Evolutionary conservation across 169 alveolate species (phyloP), one percentile per base, ranked within the genome.

Genomic region (Cryptosporidium xiaoi): DNA sequence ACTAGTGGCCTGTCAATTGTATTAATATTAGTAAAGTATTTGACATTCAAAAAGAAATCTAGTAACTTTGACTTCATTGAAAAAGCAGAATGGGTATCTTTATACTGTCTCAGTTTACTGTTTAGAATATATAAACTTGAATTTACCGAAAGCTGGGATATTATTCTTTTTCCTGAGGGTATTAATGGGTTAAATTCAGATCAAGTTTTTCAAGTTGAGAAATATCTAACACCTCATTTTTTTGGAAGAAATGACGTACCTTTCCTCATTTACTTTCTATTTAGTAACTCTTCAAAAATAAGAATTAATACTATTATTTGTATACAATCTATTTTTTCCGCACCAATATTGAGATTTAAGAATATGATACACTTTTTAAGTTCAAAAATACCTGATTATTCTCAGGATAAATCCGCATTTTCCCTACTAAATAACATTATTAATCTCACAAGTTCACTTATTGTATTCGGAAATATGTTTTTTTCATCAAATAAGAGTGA

Each of bases 261-360:
- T n/a, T 60, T 77, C 24, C 60, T 77, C n/a, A 4, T 64, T 16
- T 60, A 20, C n/a, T 60, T 62, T 44, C 56, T 77, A 48, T 77
- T 77, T 40, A 77, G 87, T n/a, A 31, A 29, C 31, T 58, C 29
- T 16, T 12, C 62, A 55, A 77, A 77, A 13, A 44, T 60, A 7
- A 77, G 69, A 36, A 62, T 62, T 10, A 62, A 56, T 48, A 15
- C 87, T 13, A 34, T 77, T n/a, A 8, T 60, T 15, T 77, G 87
- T 20, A 77, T 77, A 5, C 87, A 77, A 62, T 56, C 87, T 4
- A 77, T 77, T 58, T 77, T 77, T 60, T 27, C 56, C 15, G 56
- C 77, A 18, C 87, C 87, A 77, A 60, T 77, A 58, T 46, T 77
- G 18, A 77, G 51, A 44, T 77, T 44, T 60, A 58, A 77, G n/a